phyloP scores from a whole-genome alignment of 306 rosid species.

The Carpinus viminea region DNA sequence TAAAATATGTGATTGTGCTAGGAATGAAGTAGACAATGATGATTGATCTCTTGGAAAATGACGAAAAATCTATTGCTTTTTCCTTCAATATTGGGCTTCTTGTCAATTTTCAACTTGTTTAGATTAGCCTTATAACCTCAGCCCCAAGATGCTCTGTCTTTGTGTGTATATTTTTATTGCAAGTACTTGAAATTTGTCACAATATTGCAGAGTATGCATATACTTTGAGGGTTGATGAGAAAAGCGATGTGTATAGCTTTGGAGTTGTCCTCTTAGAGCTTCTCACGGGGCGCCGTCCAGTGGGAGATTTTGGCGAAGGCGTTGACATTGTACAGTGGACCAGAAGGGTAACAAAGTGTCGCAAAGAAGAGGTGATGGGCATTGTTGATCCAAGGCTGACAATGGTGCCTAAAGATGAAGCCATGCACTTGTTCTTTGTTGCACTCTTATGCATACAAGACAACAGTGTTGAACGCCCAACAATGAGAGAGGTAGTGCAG shows the following conservation, averaged over 20 bases:
- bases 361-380: slow-evolving; percentile 42
- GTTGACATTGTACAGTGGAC: slow-evolving; percentile 86
- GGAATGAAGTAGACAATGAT: no score
- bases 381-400: slow-evolving; percentile 51
- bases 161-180: not conserved
- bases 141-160: not conserved
- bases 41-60: no score
- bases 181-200: not conserved
- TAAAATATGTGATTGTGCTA: no score
- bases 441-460: slow-evolving; percentile 70
- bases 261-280: slow-evolving; percentile 77
- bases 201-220: slow-evolving; percentile 74
- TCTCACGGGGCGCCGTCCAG: slow-evolving; percentile 66
- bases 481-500: slow-evolving; percentile 91
- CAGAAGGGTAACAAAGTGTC: slow-evolving; percentile 46
- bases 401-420: slow-evolving; percentile 56
- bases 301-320: slow-evolving; percentile 74
- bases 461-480: slow-evolving; percentile 75
- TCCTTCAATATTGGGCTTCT: no score
- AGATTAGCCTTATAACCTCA: not conserved
- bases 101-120: no score
- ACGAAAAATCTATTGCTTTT: no score
- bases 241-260: slow-evolving; percentile 82
- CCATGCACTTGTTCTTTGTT: slow-evolving; percentile 73
- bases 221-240: slow-evolving; percentile 76